These are phyloP conservation scores for Exophiala dermatitidis DNA, from an alignment of 2,329 filamentous ascomycete species.

Conservation along the genomic window DNA sequence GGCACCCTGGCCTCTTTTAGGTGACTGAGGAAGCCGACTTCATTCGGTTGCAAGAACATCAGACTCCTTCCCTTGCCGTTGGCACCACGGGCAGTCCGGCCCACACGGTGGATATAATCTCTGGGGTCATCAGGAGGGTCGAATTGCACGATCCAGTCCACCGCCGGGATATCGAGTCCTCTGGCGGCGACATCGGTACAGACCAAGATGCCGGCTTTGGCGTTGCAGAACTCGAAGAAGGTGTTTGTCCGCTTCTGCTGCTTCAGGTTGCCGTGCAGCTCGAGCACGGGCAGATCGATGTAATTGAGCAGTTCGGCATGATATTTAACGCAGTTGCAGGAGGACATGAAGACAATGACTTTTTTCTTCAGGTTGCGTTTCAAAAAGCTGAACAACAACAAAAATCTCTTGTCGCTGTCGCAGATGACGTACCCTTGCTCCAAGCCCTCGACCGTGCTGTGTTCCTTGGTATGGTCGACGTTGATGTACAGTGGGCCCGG, in stretches of 20 bases:
- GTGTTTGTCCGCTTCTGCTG: conserved; percentile 98
- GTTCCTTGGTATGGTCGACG: conserved; percentile 82
- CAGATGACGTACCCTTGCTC: conserved; percentile 96
- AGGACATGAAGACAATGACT: conserved; percentile 93
- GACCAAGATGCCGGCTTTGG: conserved; percentile 77
- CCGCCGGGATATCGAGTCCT: conserved; percentile 89
- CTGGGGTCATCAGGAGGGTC: conserved; percentile 86
- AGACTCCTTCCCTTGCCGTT: conserved; percentile 79
- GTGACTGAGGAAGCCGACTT: conserved; percentile 86
- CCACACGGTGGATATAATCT: conserved; percentile 93
- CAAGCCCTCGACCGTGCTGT: conserved; percentile 84
- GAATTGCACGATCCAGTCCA: conserved; percentile 95
- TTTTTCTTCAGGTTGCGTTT: conserved; percentile 92
- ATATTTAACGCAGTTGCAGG: conserved; percentile 91
- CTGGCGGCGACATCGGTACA: conserved; percentile 95
- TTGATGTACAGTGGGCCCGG: conserved; percentile 94
- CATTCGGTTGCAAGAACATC: conserved; percentile 86
- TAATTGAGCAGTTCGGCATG: conserved; percentile 94
- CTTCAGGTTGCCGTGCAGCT: conserved; percentile 91
- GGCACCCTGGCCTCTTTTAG: conserved; percentile 87
- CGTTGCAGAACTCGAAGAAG: conserved; percentile 93
- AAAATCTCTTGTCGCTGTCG: conserved; percentile 87
- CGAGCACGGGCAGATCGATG: conserved; percentile 84
- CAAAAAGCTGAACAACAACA: conserved; percentile 88
- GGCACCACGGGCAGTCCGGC: conserved; percentile 80